Base-by-base conservation (phyloP, 2,329 filamentous ascomycete genomes). In the Exophiala spinifera region DNA sequence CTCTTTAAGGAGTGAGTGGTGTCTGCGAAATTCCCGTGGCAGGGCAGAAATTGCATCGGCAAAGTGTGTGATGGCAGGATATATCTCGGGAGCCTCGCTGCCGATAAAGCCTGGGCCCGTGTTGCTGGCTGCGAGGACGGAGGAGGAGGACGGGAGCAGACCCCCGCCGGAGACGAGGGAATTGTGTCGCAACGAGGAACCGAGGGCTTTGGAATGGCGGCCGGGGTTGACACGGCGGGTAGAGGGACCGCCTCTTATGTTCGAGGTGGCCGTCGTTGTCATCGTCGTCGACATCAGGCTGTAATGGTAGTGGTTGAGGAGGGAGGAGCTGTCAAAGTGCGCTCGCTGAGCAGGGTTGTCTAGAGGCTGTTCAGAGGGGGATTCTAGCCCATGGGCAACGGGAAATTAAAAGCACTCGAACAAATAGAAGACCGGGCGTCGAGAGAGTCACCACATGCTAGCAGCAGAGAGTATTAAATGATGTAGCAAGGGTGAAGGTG, bases 1-100 rank as follows among this genome's bases (percentile, higher is more conserved):
- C 74, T 99, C 94, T 71, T 96, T 96, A 63, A 99, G 79, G 53
- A 97, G 81, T 31, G 92, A 96, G 65, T 96, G 96, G 72, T 99
- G 92, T 68, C 91, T 86, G 64, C 96, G 90, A 47, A 96, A 89
- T 74, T 99, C 94, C 70, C 91, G 91, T 3, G 94, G 94, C 21
- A 99, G 82, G 36, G 92, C 91, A 48, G 90, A 86, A 68, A 97
- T 90, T 60, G 91, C 86, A 71, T 97, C 91, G 60, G 92, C 89
- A 70, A 99, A 97, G 69, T 85, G 84, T 37, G 81, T 82, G 60
- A 87, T 79, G 20, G 82, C 84, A 55, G 85, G 84, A 64, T 82
- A 86, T 71, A 87, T 84, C 36, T 74, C 75, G 47, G 74, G 71
- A 34, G 72, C 70, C 15, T 72, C 64, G 56, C 68, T 63, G 52